Percentiles rank a stretch among this genome's conserved stretches.
Evolutionary conservation across 83 land plant species (phyloP).

Genomic region (Thuja plicata): DNA sequence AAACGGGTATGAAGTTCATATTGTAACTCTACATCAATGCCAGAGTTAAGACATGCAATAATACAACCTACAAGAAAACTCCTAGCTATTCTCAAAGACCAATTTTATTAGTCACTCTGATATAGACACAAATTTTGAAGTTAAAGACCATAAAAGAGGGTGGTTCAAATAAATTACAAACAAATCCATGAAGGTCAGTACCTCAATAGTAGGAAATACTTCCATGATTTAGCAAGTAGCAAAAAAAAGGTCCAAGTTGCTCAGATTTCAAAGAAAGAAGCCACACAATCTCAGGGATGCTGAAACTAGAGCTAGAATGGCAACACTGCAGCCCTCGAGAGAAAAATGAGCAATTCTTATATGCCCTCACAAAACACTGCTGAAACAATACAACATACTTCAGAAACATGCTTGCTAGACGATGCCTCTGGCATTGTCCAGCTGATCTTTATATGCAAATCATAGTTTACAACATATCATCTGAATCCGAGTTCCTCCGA

Average conservation of each 20-base stretch:
- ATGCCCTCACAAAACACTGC: slow-evolving; percentile 1
- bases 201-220: slow-evolving; percentile 4
- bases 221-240: slow-evolving; percentile 6
- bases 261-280: slow-evolving; percentile 11
- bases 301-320: neutral
- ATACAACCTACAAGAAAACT: neutral
- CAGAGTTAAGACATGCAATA: neutral
- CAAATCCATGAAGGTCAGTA: slow-evolving; percentile 8
- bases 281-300: slow-evolving; percentile 12
- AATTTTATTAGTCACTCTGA: neutral
- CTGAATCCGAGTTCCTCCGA: neutral
- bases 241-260: neutral
- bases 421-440: neutral
- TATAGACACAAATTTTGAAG: neutral
- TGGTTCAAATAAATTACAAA: neutral
- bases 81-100: neutral
- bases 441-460: slow-evolving; percentile 9
- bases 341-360: slow-evolving; percentile 3
- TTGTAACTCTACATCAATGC: neutral
- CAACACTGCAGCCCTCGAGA: neutral
- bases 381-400: slow-evolving; percentile 9
- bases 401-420: slow-evolving; percentile 1
- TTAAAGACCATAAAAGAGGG: neutral
- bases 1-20: neutral
- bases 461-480: neutral